Percentiles rank a stretch among this genome's conserved stretches.
Conservation (phyloP, 2,329 filamentous ascomycete species). For the Coniochaeta sp. region DNA sequence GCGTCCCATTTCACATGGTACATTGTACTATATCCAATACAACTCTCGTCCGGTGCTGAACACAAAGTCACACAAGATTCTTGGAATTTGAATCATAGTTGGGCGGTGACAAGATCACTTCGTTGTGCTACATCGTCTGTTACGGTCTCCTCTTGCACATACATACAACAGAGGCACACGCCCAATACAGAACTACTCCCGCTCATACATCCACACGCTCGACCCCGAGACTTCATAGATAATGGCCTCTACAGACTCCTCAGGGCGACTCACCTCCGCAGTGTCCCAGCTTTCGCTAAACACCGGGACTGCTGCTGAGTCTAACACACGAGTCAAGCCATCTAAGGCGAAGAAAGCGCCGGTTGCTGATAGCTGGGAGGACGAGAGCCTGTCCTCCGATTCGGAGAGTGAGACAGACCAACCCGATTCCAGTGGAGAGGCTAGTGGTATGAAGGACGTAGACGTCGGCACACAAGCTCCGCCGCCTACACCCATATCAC, state of each 20-base stretch:
- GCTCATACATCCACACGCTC: not conserved
- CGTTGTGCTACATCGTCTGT: not conserved
- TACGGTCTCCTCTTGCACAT: not conserved
- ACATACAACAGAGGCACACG: not conserved
- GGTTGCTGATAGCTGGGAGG: conserved; percentile 20
- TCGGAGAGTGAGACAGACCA: conserved; percentile 5
- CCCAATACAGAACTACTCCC: not conserved
- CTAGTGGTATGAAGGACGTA: conserved; percentile 1
- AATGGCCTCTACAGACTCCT: not conserved
- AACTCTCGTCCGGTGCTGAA: not conserved
- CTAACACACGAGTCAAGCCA: conserved; percentile 2
- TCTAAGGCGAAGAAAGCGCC: conserved; percentile 10
- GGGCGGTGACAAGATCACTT: not conserved
- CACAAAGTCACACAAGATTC: not conserved
- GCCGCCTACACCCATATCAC: conserved; percentile 60
- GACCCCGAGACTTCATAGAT: not conserved
- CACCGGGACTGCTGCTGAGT: not conserved
- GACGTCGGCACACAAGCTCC: conserved; percentile 37
- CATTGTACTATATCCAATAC: not conserved
- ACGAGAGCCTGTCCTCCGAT: conserved; percentile 11
- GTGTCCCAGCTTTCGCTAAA: not conserved
- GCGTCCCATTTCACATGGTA: not conserved
- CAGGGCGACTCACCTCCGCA: not conserved
- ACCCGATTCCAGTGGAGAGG: conserved; percentile 1
- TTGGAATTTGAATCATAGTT: not conserved